Percentiles rank a stretch among this genome's conserved stretches.
Evolutionary conservation across 352 stramenopile genomes (phyloP).

Genomic region (Phytophthora syringae): DNA sequence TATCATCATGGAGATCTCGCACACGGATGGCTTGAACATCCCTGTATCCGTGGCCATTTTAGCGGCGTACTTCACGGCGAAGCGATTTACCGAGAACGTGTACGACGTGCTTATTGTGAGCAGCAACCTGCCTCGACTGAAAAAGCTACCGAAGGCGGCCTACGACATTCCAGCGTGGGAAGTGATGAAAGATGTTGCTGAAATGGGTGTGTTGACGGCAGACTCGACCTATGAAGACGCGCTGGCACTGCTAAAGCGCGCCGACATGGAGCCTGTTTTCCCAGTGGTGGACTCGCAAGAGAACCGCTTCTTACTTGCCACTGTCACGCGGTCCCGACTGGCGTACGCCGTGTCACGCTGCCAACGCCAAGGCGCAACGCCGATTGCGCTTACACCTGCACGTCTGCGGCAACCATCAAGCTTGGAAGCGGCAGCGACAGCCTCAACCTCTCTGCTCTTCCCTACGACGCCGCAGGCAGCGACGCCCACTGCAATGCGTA

Average conservation of each 20-base stretch:
- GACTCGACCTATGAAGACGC: slow-evolving; percentile 79
- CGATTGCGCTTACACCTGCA: slow-evolving; percentile 22
- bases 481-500: slow-evolving; percentile 18
- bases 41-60: slow-evolving; percentile 90
- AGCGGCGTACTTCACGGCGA: slow-evolving; percentile 90
- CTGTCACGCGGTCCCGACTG: slow-evolving; percentile 66
- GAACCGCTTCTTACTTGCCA: slow-evolving; percentile 69
- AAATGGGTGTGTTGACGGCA: slow-evolving; percentile 68
- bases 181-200: slow-evolving; percentile 80
- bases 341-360: slow-evolving; percentile 66
- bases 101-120: slow-evolving; percentile 92
- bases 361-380: slow-evolving; percentile 30
- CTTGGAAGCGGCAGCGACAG: slow-evolving; percentile 6
- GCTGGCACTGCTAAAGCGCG: slow-evolving; percentile 45
- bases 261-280: slow-evolving; percentile 70
- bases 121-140: slow-evolving; percentile 75
- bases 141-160: slow-evolving; percentile 83
- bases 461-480: slow-evolving; percentile 24
- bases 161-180: slow-evolving; percentile 88
- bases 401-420: slow-evolving; percentile 15
- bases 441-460: slow-evolving; percentile 43
- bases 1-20: slow-evolving; percentile 95
- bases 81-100: slow-evolving; percentile 91
- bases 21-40: slow-evolving; percentile 86
- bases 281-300: slow-evolving; percentile 75